phyloP scores from a whole-genome alignment of 768 basidiomycete genomes.

The Russula earlei region DNA sequence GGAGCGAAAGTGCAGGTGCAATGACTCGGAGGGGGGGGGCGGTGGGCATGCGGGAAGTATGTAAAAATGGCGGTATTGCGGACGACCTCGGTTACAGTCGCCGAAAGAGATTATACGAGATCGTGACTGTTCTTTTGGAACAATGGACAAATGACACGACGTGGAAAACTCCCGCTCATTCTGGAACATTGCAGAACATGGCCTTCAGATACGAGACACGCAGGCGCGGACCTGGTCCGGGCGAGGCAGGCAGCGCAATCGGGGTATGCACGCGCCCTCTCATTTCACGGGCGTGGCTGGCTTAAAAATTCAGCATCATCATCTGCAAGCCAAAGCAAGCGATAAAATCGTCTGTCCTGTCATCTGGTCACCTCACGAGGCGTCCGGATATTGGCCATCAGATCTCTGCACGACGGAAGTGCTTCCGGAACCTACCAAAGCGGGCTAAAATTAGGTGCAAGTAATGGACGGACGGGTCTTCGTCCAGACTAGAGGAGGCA shows the following conservation, averaged over 20 bases:
- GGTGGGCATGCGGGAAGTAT: neutral
- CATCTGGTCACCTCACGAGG: neutral
- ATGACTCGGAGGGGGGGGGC: neutral
- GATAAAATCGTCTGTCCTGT: neutral
- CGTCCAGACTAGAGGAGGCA: neutral
- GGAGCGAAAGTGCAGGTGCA: neutral
- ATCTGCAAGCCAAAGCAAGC: neutral
- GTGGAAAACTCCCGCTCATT: neutral
- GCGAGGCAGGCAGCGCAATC: neutral
- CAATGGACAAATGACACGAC: constrained; percentile 4
- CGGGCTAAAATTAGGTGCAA: neutral
- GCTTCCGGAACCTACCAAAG: neutral
- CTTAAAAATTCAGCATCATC: constrained; percentile 5
- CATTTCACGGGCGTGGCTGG: neutral
- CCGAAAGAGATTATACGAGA: neutral
- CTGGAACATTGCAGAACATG: neutral
- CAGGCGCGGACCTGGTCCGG: neutral
- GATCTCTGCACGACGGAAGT: neutral
- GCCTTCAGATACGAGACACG: neutral
- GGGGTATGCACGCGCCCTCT: neutral
- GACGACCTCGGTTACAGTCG: constrained; percentile 2
- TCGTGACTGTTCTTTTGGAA: constrained; percentile 1
- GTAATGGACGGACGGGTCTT: neutral
- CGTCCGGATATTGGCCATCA: neutral
- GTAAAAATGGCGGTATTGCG: neutral